Conservation (phyloP, 306 rosid genomes). For the Begonia masoniana region DNA sequence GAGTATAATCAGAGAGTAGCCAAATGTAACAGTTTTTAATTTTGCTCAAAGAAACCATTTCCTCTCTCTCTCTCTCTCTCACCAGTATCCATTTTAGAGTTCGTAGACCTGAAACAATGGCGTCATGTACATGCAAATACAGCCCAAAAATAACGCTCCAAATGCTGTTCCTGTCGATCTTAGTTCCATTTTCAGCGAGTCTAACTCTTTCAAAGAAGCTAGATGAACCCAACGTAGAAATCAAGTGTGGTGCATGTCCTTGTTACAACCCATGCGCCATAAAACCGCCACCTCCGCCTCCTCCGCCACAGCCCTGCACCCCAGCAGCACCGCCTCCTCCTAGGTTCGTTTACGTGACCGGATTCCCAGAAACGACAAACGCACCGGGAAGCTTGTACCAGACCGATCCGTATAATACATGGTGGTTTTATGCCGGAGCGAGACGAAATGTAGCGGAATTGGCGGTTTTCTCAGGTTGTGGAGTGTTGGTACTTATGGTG, state of each 20-base stretch:
- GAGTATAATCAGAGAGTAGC: not conserved
- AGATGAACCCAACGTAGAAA: conserved; percentile 21
- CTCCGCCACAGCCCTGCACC: conserved; percentile 5
- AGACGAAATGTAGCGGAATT: conserved; percentile 12
- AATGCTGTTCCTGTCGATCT: conserved; percentile 6
- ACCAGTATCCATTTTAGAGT: conserved; percentile 2
- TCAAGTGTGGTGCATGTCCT: conserved; percentile 81
- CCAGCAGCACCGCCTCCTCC: conserved; percentile 41
- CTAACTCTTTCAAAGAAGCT: conserved; percentile 14
- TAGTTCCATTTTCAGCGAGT: conserved; percentile 6
- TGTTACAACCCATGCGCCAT: conserved; percentile 46
- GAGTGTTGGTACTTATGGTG: conserved; percentile 8
- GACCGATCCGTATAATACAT: conserved; percentile 11
- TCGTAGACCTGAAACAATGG: conserved; percentile 13
- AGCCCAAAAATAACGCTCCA: conserved; percentile 6
- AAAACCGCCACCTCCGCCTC: conserved; percentile 17
- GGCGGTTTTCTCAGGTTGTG: conserved; percentile 19
- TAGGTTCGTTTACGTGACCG: conserved; percentile 48
- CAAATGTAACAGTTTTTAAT: too few species aligned
- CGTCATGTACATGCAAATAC: conserved; percentile 14
- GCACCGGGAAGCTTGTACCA: conserved; percentile 35
- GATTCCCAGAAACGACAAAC: conserved; percentile 50
- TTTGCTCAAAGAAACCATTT: not conserved
- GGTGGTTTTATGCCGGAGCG: conserved; percentile 21
- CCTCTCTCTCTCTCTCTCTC: conserved; percentile 13